Evolutionary conservation across 768 basidiomycete species (phyloP), one percentile per base, ranked within the genome.

Genomic region (Panellus pusillus): DNA sequence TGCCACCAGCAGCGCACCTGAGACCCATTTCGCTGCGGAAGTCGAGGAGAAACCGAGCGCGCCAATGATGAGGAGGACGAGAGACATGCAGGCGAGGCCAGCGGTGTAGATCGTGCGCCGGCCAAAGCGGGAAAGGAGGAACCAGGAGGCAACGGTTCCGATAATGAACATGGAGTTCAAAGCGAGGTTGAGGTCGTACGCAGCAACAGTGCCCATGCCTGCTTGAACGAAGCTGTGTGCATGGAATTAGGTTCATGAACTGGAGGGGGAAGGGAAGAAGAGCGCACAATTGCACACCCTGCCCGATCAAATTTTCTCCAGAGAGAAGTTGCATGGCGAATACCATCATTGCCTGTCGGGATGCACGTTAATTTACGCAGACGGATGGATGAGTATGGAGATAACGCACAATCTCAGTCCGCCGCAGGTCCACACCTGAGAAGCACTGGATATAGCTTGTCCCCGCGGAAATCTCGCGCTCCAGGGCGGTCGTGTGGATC

Each of bases 151-250:
- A 8, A 65, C 50, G 15, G 63, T 65, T 41, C 63, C 63, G 47
- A 65, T 63, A 41, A 65, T 65, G 62, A 65, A 65, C 63, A 65
- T 65, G 32, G 63, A 59, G 57, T 65, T 65, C 15, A 65, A 48
- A 1, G 58, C 63, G 13, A 65, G 46, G 44, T 63, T 61, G 18
- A 65, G 40, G 45, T 61, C 60, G 50, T 51, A 65, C 3, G 61
- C 27, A 2, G 54, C 54, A 11, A 49, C 20, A 17, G 55, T 55
- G 2, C 50, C 50, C 29, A 64, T 47, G 19, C 63, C 63, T 0
- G 63, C 63, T 19, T 60, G 51, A 7, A 41, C 38, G 51, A 64
- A 56, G 58, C 57, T 58, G 19, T 9, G 24, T 12, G 29, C 5
- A 12, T 32, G 19, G 13, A 37, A 35, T 24, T 24, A 24, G n/a